phyloP scores from a whole-genome alignment of 371 early-diverging fungal genomes.

The Choanephora cucurbitarum region DNA sequence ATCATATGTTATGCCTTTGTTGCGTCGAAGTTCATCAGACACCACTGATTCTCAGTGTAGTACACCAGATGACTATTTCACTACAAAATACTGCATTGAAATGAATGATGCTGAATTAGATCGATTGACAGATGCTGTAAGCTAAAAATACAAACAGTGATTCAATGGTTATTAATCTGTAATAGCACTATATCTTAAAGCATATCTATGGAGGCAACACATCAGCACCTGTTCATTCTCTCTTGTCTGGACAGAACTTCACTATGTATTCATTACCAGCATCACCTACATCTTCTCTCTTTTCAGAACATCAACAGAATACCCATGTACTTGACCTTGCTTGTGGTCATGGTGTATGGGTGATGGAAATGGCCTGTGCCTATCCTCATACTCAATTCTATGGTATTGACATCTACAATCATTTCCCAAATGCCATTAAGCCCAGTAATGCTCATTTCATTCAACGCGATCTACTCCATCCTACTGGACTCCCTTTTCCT shows the following conservation, averaged over 20 bases:
- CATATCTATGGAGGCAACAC: conserved; percentile 43
- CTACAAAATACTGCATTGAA: conserved; percentile 25
- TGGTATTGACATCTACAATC: conserved; percentile 50
- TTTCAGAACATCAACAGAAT: conserved; percentile 11
- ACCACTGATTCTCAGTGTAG: conserved; percentile 24
- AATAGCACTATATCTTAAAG: conserved; percentile 45
- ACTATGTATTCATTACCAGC: no score
- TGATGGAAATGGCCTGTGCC: conserved; percentile 49
- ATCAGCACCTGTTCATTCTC: conserved; percentile 34
- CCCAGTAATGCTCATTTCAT: conserved; percentile 53
- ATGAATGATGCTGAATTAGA: conserved; percentile 42
- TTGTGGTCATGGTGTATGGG: conserved; percentile 49
- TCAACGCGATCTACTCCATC: conserved; percentile 47
- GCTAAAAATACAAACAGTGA: conserved; percentile 17
- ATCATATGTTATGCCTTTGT: background rate
- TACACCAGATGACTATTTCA: conserved; percentile 26
- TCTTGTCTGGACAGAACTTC: conserved; percentile 16
- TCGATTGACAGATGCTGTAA: conserved; percentile 36
- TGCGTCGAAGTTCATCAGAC: background rate
- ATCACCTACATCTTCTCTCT: conserved; percentile 5
- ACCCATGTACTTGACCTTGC: conserved; percentile 42
- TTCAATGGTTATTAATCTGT: background rate
- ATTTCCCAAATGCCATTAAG: conserved; percentile 54
- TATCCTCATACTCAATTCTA: conserved; percentile 56
- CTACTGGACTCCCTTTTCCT: conserved; percentile 49